These are phyloP conservation scores for Sugiyamaella neomexicana DNA, from an alignment of 1,139 yeast species.

Conservation along the genomic window DNA sequence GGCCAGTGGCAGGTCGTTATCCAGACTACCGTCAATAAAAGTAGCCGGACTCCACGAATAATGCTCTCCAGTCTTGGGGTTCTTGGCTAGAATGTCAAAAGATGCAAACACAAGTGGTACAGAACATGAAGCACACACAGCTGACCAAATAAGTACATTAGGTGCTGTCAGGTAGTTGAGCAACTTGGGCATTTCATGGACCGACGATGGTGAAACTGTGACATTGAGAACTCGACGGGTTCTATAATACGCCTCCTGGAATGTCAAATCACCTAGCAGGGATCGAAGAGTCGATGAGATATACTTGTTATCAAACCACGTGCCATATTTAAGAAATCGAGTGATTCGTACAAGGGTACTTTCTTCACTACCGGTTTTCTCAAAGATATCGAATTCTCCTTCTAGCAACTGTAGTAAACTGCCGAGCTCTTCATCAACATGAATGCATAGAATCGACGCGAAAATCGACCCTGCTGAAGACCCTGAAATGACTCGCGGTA, in stretches of 20 bases:
- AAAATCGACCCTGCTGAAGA: conserved; percentile 96
- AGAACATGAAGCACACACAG: conserved; percentile 96
- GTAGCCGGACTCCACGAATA: conserved; percentile 84
- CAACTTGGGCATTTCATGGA: conserved; percentile 49
- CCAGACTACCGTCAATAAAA: conserved; percentile 95
- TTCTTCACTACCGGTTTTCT: conserved; percentile 50
- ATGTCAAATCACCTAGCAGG: conserved; percentile 88
- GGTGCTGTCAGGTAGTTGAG: conserved; percentile 93
- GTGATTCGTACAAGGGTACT: conserved; percentile 53
- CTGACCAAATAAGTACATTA: conserved; percentile 89
- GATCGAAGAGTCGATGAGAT: conserved; percentile 70
- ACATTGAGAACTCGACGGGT: conserved; percentile 84
- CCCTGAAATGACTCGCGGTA: conserved; percentile 92
- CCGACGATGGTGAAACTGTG: conserved; percentile 77
- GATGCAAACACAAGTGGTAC: conserved; percentile 90
- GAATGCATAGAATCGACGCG: conserved; percentile 83
- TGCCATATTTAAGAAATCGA: conserved; percentile 74
- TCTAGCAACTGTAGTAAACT: conserved; percentile 46
- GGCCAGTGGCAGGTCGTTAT: conserved; percentile 87
- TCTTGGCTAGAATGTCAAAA: conserved; percentile 80
- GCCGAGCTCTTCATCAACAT: conserved; percentile 70
- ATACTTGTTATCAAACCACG: conserved; percentile 80
- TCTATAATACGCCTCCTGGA: conserved; percentile 87
- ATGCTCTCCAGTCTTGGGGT: conserved; percentile 62
- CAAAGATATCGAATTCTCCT: conserved; percentile 72